Evolutionary conservation across 345 rosid species (phyloP), one percentile per base, ranked within the genome.

Genomic region (Excoecaria agallocha): DNA sequence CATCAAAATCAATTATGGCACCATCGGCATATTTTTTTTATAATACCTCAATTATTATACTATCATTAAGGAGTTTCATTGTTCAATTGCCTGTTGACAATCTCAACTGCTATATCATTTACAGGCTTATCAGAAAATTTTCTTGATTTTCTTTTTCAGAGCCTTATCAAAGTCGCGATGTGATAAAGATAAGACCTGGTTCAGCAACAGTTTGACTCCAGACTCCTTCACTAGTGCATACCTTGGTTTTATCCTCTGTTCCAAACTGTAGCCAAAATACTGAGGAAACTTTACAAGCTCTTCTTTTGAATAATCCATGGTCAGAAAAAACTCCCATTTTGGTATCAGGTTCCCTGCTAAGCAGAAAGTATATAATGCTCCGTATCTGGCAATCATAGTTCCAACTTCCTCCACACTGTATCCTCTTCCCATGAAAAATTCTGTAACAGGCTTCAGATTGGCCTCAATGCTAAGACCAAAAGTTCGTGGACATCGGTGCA

Each of bases 301-400:
- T 4, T 89, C 79, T 24, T 76, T 88, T 2, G 90, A 79, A 81
- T 90, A 94, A 71, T 88, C 97, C 96, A 88, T 90, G 46, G 91
- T 91, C 80, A 89, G 81, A 87, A 89, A 94, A 81, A 87, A 94
- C 56, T 94, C 93, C 98, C 98, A 94, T 79, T 94, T 94, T 4
- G 92, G 93, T 58, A 75, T 82, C 88, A 94, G 50, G 70, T 91
- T 94, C 66, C 79, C 90, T 37, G 72, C 81, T 88, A 94, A 84
- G 83, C 98, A 91, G 62, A 91, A 91, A 11, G 94, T 86, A 45
- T 88, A 91, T 51, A 94, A 74, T 51, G 91, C 87, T 82, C 96
- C 94, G 79, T 85, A 89, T 79, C 96, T 88, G 17, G 93, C 82
- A 25, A 85, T 76, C 98, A 94, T 94, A 4, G 85, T 82, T 80